Evolutionary conservation across 106 monocot species (phyloP), one percentile per base, ranked within the genome.

Genomic region (Ottelia alismoides): DNA sequence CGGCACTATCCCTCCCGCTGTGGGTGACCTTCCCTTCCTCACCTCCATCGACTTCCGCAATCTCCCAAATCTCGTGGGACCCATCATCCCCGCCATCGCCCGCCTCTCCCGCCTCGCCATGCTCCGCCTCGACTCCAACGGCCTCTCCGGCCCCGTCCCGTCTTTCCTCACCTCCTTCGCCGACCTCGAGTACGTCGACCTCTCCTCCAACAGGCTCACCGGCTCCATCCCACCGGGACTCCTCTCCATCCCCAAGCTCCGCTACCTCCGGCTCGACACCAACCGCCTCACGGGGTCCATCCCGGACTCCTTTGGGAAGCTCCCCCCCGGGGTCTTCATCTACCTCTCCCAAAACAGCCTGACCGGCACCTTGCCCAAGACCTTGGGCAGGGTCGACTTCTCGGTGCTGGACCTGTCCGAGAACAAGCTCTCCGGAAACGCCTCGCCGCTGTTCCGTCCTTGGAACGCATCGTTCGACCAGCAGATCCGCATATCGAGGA

Each of bases 131-230:
- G 67, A 57, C 65, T 70, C 40, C 47, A 12, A 26, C 53, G 22
- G n/a, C 53, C 53, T 53, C 17, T 26, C 27, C 11, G 78, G 78
- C 45, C 31, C 58, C 46, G 40, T 79, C 27, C 79, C 79, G 0
- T 16, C 48, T 27, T 70, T 56, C 52, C 27, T 71, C 28, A n/a
- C 14, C 19, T 10, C 17, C 17, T 51, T 71, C 21, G 47, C 35
- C 47, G 18, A 29, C 47, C 47, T 70, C 25, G 30, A 22, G 1
- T 30, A 61, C 57, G 56, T 79, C 31, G 23, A 30, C 51, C 35
- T 35, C 35, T 35, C 35, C 5, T 35, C 12, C 35, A 35, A 35
- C 35, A 35, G 12, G 35, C 12, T 35, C 35, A 35, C 12, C 35
- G 35, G 12, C 35, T 35, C 35, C 35, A 35, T 35, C 35, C 35